These are phyloP conservation scores for Suhomyces panamericanus DNA, from an alignment of 1,139 yeast genomes.

Conservation along the genomic window DNA sequence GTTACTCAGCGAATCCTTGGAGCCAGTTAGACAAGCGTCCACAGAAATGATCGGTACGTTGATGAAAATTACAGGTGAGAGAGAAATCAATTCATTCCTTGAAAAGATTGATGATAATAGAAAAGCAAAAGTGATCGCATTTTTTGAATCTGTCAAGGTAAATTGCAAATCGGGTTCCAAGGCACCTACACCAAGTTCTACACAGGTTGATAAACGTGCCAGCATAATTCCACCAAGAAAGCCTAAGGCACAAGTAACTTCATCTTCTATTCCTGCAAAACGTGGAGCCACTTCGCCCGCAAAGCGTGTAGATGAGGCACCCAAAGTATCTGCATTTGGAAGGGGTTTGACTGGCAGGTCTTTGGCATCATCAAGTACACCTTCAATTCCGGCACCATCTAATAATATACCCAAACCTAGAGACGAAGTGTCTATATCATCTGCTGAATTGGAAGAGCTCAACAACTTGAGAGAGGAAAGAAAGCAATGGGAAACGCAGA, in stretches of 20 bases:
- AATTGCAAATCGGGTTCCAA: slow-evolving; percentile 28
- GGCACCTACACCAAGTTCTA: slow-evolving; percentile 13
- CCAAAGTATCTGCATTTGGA: slow-evolving; percentile 32
- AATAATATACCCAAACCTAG: slow-evolving; percentile 10
- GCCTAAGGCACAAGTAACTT: slow-evolving; percentile 11
- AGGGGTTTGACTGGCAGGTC: slow-evolving; percentile 44
- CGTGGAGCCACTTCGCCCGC: slow-evolving; percentile 69
- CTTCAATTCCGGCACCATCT: slow-evolving; percentile 18
- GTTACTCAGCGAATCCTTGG: slow-evolving; percentile 77
- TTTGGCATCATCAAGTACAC: slow-evolving; percentile 24
- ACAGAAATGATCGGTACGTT: slow-evolving; percentile 79
- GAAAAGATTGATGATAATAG: slow-evolving; percentile 76
- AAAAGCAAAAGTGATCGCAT: slow-evolving; percentile 64
- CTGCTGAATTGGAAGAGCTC: slow-evolving; percentile 48
- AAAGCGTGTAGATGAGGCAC: slow-evolving; percentile 38
- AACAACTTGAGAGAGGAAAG: slow-evolving; percentile 54
- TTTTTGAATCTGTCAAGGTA: slow-evolving; percentile 58
- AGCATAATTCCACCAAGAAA: slow-evolving; percentile 11
- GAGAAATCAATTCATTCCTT: slow-evolving; percentile 59
- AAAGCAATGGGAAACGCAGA: slow-evolving; percentile 49
- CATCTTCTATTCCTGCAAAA: slow-evolving; percentile 55
- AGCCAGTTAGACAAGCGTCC: slow-evolving; percentile 78
- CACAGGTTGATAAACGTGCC: slow-evolving; percentile 12
- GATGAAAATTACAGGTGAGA: slow-evolving; percentile 78
- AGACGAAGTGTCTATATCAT: slow-evolving; percentile 14